Base-by-base conservation (phyloP, 345 rosid genomes). In the Citrus medica region DNA sequence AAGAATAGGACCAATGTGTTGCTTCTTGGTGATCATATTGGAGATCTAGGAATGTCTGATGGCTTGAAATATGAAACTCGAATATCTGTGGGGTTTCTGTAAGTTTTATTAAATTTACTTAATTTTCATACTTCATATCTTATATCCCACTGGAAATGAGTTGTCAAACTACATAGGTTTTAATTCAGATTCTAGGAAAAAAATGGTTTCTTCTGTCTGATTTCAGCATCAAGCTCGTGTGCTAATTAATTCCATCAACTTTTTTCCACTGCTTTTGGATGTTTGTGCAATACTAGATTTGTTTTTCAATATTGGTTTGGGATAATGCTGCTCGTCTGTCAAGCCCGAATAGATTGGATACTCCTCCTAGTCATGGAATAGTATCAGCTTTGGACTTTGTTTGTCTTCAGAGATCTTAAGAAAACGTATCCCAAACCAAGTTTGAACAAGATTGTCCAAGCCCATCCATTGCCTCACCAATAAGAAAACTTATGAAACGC, bases 41-140 rank as follows among this genome's bases (percentile, higher is more conserved):
- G 97, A 32, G 98, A 94, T 82, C 82, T 94, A 69, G 83, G 94
- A 73, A 93, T 94, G 98, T 91, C 97, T 67, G 93, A 94, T 84
- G 98, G 98, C 71, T 83, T 93, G 84, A 87, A 83, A 75, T 93
- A 93, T 75, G 91, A 92, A 69, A 86, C 85, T 75, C 91, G 94
- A 69, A 87, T 95, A 69, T 93, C 95, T 67, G 83, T 87, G 68
- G 98, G 98, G 28, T 95, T 95, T 83, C 83, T 91, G 98, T 93
- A 78, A 89, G 97, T 90, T 61, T 35, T 10, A n/a, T 63, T 53
- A 65, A 48, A 1, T 62, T 48, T 56, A 22, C 48, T 78, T 32
- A 28, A 32, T 79, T 48, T 76, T 66, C 22, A 37, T 68, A 28
- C 19, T 46, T 28, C 33, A 12, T 66, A 9, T 67, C 24, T 67